A percentile compares a stretch with the other conserved stretches of the same genome.
Evolutionary conservation across 805 yeast genomes (phyloP).

Genomic region (Spathaspora hagerdaliae): DNA sequence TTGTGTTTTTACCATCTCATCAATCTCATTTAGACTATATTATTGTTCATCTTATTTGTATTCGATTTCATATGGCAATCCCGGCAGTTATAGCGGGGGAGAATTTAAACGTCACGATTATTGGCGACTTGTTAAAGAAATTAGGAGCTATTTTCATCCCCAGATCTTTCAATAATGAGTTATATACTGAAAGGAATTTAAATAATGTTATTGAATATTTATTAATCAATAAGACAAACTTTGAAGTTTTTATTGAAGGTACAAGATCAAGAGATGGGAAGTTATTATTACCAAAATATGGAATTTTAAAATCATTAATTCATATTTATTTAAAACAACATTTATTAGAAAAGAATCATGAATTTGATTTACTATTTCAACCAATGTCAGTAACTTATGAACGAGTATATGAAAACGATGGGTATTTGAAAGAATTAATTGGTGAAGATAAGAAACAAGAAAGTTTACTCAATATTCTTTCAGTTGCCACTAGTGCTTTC

Average conservation of each 20-base stretch:
- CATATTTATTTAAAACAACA: slow-evolving; percentile 43
- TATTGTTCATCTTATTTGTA: slow-evolving; percentile 49
- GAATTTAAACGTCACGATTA: slow-evolving; percentile 54
- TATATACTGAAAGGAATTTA: slow-evolving; percentile 44
- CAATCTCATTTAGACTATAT: slow-evolving; percentile 62
- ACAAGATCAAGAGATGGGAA: slow-evolving; percentile 66
- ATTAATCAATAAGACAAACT: slow-evolving; percentile 43
- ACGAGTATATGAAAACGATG: slow-evolving; percentile 52
- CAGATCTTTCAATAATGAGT: slow-evolving; percentile 41
- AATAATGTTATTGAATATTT: slow-evolving; percentile 46
- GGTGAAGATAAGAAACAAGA: slow-evolving; percentile 57
- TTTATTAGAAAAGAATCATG: slow-evolving; percentile 11
- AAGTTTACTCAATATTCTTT: slow-evolving; percentile 35
- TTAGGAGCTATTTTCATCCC: slow-evolving; percentile 58
- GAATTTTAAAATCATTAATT: slow-evolving; percentile 50
- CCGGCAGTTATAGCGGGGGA: slow-evolving; percentile 67
- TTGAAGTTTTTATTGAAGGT: slow-evolving; percentile 66
- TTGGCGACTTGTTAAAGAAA: slow-evolving; percentile 46
- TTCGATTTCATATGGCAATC: slow-evolving; percentile 49
- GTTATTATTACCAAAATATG: slow-evolving; percentile 57
- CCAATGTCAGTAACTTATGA: slow-evolving; percentile 61
- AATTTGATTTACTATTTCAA: slow-evolving; percentile 37
- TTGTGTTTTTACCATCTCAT: slow-evolving; percentile 55
- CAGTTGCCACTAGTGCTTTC: slow-evolving; percentile 31
- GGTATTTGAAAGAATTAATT: slow-evolving; percentile 52